Evolutionary conservation across 495 filamentous ascomycete species (phyloP).

Genomic region (Lasiosphaeria hispida): DNA sequence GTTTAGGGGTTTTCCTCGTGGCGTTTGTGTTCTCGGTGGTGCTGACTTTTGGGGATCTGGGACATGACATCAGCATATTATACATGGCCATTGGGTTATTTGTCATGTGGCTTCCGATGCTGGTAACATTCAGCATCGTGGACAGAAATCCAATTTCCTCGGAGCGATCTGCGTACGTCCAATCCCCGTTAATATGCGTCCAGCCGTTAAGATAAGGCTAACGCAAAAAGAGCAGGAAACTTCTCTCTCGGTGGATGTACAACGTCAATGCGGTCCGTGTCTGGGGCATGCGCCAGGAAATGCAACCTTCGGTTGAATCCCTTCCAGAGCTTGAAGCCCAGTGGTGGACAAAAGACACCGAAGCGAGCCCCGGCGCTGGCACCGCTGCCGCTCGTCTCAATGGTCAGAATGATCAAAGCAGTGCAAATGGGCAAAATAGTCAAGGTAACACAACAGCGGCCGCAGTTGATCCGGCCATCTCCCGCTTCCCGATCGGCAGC

Average conservation of each 20-base stretch:
- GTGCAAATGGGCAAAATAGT: neutral
- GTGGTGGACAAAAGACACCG: too few relatives aligned
- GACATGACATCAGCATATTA: neutral
- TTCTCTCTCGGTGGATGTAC: slow-evolving; percentile 14
- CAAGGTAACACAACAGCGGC: neutral
- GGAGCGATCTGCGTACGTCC: neutral
- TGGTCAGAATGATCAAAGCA: too few relatives aligned
- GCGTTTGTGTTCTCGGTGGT: slow-evolving; percentile 12
- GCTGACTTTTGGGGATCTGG: slow-evolving; percentile 13
- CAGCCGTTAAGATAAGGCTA: too few relatives aligned
- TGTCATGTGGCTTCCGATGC: neutral
- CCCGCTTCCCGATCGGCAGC: neutral
- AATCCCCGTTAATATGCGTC: too few relatives aligned
- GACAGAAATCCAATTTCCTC: neutral
- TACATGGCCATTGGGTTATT: neutral
- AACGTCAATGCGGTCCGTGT: slow-evolving; percentile 18
- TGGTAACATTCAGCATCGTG: neutral
- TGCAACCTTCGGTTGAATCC: too few relatives aligned
- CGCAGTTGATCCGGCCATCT: too few relatives aligned
- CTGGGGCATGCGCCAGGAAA: too few relatives aligned
- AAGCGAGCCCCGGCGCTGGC: too few relatives aligned
- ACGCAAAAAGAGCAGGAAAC: neutral
- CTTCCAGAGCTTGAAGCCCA: too few relatives aligned
- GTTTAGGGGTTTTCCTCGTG: slow-evolving; percentile 10
- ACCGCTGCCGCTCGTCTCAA: too few relatives aligned